Evolutionary conservation across 2,329 filamentous ascomycete species (phyloP).

Genomic region (Colletotrichum cereale): DNA sequence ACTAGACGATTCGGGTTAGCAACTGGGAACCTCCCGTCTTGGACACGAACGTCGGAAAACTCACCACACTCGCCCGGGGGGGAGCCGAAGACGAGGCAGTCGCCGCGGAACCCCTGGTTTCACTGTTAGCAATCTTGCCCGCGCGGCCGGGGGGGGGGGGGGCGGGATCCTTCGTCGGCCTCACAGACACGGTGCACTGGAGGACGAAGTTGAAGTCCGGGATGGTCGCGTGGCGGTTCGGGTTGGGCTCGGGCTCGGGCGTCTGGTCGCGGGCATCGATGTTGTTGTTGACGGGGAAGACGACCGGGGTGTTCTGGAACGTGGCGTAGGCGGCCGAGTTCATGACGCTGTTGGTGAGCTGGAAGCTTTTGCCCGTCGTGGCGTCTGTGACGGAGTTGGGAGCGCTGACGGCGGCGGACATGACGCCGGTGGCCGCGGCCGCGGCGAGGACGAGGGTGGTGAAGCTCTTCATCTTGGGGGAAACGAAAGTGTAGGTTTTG

Average conservation of each 20-base stretch:
- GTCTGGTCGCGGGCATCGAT: not conserved
- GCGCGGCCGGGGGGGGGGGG: too few relatives aligned
- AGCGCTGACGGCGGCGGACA: slow-evolving; percentile 22
- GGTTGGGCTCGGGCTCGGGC: slow-evolving; percentile 24
- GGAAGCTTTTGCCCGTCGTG: not conserved
- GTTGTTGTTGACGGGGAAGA: not conserved
- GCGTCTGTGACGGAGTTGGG: not conserved
- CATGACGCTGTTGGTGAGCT: not conserved
- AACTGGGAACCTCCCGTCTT: not conserved
- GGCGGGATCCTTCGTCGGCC: too few relatives aligned
- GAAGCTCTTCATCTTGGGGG: slow-evolving; percentile 35
- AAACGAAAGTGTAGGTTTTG: not conserved
- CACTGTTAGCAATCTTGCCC: not conserved
- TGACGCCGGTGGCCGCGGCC: slow-evolving; percentile 22
- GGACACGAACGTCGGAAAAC: not conserved
- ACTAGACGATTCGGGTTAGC: not conserved
- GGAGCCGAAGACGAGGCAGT: slow-evolving; percentile 29
- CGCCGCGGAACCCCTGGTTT: slow-evolving; percentile 32
- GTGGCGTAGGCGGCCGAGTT: slow-evolving; percentile 26
- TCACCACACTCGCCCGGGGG: slow-evolving; percentile 24
- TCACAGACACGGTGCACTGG: slow-evolving; percentile 20
- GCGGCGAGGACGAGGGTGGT: slow-evolving; percentile 21
- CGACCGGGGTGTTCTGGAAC: slow-evolving; percentile 11
- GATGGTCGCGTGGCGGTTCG: slow-evolving; percentile 29
- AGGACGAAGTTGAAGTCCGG: slow-evolving; percentile 27